These are phyloP conservation scores for Aspergillus transmontanensis DNA, from an alignment of 2,329 filamentous ascomycete species.

Conservation along the genomic window DNA sequence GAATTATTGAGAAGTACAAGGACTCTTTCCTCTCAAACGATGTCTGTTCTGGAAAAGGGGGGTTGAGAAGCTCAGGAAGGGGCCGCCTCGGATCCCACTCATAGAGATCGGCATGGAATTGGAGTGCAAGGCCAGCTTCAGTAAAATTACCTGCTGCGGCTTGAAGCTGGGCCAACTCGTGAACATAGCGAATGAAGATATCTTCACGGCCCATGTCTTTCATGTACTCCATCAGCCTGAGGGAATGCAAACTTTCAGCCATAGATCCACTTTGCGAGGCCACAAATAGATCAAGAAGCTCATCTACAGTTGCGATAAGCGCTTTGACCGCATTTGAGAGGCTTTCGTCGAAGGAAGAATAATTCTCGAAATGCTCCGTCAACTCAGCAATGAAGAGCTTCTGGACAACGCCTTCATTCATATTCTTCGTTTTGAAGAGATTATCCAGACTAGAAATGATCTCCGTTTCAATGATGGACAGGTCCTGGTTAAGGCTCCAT, in stretches of 20 bases:
- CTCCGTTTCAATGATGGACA: conserved; percentile 89
- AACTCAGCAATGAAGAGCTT: conserved; percentile 91
- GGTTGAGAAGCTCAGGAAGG: conserved; percentile 69
- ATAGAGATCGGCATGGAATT: conserved; percentile 89
- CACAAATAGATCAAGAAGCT: conserved; percentile 86
- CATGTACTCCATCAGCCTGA: conserved; percentile 93
- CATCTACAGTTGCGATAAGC: conserved; percentile 81
- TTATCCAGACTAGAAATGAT: conserved; percentile 92
- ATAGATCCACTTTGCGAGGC: conserved; percentile 77
- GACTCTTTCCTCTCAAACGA: conserved; percentile 91
- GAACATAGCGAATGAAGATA: conserved; percentile 94
- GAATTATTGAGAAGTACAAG: conserved; percentile 93
- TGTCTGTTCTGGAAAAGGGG: conserved; percentile 77
- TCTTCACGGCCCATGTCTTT: conserved; percentile 97
- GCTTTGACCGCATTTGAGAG: conserved; percentile 76
- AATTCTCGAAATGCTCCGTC: conserved; percentile 73
- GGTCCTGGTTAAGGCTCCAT: conserved; percentile 92
- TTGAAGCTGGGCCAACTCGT: conserved; percentile 82
- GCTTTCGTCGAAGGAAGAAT: conserved; percentile 69
- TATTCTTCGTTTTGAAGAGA: conserved; percentile 83
- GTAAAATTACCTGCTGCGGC: conserved; percentile 74
- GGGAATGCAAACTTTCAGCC: conserved; percentile 83
- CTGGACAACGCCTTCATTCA: conserved; percentile 86
- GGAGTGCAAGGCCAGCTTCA: conserved; percentile 84
- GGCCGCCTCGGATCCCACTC: conserved; percentile 78